Conservation (phyloP, 1,284 basidiomycete genomes). For the Marasmius tenuissimus region DNA sequence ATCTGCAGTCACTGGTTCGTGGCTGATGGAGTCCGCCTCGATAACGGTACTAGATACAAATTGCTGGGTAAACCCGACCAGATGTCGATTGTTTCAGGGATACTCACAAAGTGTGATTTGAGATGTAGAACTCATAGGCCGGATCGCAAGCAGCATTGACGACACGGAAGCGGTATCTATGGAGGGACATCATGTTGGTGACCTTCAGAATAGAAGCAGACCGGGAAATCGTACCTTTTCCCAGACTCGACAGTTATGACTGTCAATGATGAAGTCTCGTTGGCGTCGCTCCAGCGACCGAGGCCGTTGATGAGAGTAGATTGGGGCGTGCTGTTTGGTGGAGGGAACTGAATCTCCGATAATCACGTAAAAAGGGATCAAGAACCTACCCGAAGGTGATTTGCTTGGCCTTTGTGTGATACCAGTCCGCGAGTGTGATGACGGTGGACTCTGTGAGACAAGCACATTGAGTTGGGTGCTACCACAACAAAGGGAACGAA, state of each 20-base stretch:
- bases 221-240: too few relatives aligned
- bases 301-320: too few relatives aligned
- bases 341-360: not conserved
- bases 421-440: slow-evolving; percentile 34
- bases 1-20: too few relatives aligned
- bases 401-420: slow-evolving; percentile 17
- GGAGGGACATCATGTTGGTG: too few relatives aligned
- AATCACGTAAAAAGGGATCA: not conserved
- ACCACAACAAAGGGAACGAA: not conserved
- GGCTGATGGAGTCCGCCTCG: slow-evolving; percentile 17
- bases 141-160: slow-evolving; percentile 46
- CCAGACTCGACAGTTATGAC: too few relatives aligned
- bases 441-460: slow-evolving; percentile 23
- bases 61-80: not conserved
- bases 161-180: too few relatives aligned
- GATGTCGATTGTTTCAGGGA: slow-evolving; percentile 15
- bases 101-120: slow-evolving; percentile 24
- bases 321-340: slow-evolving; percentile 21
- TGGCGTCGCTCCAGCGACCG: too few relatives aligned
- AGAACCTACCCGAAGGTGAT: not conserved
- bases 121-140: slow-evolving; percentile 33
- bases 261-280: too few relatives aligned
- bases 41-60: slow-evolving; percentile 10
- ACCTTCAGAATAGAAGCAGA: too few relatives aligned
- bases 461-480: not conserved